Conservation (phyloP, 1,284 basidiomycete genomes). For the Puccinia horiana region DNA sequence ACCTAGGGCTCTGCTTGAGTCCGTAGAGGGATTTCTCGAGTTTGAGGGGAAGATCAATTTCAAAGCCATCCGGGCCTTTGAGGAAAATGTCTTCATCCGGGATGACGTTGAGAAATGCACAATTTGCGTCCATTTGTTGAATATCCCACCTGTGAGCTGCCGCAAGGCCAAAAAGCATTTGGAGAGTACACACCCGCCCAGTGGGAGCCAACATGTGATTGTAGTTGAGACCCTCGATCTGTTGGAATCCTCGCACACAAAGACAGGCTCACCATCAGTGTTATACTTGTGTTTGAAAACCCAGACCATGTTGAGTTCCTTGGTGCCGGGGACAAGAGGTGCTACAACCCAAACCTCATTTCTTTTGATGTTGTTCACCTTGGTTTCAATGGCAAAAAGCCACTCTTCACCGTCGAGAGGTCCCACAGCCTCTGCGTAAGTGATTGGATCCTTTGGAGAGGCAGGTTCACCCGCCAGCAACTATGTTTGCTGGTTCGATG, state of each 20-base stretch:
- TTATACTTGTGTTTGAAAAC: slow-evolving; percentile 2
- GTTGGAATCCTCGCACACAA: background rate
- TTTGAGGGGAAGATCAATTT: background rate
- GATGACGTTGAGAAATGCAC: background rate
- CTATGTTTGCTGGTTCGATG: slow-evolving; percentile 5
- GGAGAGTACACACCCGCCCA: background rate
- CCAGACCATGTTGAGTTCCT: slow-evolving; percentile 4
- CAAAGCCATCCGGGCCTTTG: background rate
- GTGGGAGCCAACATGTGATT: slow-evolving; percentile 22
- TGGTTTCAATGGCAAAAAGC: background rate
- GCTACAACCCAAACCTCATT: background rate
- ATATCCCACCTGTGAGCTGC: background rate
- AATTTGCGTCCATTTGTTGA: slow-evolving; percentile 28
- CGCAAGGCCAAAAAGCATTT: background rate
- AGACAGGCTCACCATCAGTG: background rate
- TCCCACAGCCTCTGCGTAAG: background rate
- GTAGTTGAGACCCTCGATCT: slow-evolving; percentile 14
- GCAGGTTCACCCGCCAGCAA: background rate
- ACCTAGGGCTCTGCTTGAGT: slow-evolving; percentile 12
- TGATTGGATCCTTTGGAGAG: background rate
- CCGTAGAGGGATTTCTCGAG: slow-evolving; percentile 7
- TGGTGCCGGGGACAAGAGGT: background rate
- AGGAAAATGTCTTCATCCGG: slow-evolving; percentile 14
- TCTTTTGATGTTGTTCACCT: background rate
- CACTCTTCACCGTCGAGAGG: background rate